Base-by-base conservation (phyloP, 352 stramenopile genomes). In the Pythium periplocum region DNA sequence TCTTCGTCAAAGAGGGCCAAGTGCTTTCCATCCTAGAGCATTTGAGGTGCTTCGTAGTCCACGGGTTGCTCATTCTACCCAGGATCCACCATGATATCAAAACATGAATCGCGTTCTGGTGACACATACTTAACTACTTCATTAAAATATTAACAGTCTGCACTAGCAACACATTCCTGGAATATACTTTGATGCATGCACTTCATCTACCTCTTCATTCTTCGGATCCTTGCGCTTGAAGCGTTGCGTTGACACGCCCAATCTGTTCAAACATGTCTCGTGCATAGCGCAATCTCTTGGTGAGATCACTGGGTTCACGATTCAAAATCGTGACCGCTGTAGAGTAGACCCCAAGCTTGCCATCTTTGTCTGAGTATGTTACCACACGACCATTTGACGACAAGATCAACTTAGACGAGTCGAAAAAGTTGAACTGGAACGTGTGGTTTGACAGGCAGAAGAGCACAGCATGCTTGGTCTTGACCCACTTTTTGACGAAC, bases 401-500 rank as follows among this genome's bases (percentile, higher is more conserved):
- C 39, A 99, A 72, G 43, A 98, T 65, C 4, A 99, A 78, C 66
- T 98, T 97, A 9, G 96, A 98, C 42, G 90, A 70, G 68, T 99
- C 97, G 55, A 97, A 98, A 63, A 99, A 99, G 40, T 98, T 91
- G 46, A 96, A 90, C 70, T 97, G 90, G 38, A 98, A 87, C 34
- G 93, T 98, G 50, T 93, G 75, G 72, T 98, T 98, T 30, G 93
- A 98, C 33, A 99, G 71, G 48, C 96, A 90, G 66, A 99, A 99
- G 4, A 99, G 80, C 64, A 98, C 96, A 2, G 97, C 96, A 62
- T 99, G 96, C 44, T 95, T 95, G 30, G 97, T 98, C 53, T 96
- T 96, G 61, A 99, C 83, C 96, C 96, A 99, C 68, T 99, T 99
- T 64, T 97, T 98, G 42, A 99, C 79, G 61, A 93, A 99, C 8